Evolutionary conservation across 2,329 filamentous ascomycete species (phyloP).

Genomic region (Byssothecium circinans): DNA sequence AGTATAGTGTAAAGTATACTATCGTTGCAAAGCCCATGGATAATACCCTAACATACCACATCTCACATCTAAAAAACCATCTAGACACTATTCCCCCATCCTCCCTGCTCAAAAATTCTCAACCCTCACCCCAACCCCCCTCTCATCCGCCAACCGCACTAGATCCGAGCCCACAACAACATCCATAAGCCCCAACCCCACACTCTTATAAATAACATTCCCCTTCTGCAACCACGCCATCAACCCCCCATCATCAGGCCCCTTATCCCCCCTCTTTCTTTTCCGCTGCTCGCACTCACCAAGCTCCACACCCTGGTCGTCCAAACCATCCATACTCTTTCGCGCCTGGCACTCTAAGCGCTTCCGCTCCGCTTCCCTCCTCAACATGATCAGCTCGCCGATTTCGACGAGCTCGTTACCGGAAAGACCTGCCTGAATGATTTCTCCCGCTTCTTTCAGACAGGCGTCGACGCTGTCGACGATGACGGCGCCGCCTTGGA

Average conservation of each 20-base stretch:
- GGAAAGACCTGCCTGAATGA: conserved; percentile 74
- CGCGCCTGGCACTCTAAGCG: conserved; percentile 31
- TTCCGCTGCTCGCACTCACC: conserved; percentile 67
- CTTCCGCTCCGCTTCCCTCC: conserved; percentile 52
- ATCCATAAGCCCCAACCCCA: conserved; percentile 70
- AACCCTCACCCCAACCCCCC: conserved; percentile 58
- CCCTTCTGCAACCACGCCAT: conserved; percentile 63
- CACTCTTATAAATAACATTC: conserved; percentile 70
- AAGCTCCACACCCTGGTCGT: conserved; percentile 78
- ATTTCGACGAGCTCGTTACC: conserved; percentile 81
- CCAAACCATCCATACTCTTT: conserved; percentile 37
- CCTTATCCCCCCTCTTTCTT: conserved; percentile 50
- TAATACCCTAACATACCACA: too few species aligned
- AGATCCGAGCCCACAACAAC: conserved; percentile 63
- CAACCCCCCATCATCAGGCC: conserved; percentile 46
- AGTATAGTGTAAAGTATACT: too few species aligned
- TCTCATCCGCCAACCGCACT: conserved; percentile 58
- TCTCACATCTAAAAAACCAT: too few species aligned
- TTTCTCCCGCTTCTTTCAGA: conserved; percentile 80
- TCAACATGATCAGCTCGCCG: conserved; percentile 74
- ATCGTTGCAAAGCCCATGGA: too few species aligned
- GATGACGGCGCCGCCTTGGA: conserved; percentile 61
- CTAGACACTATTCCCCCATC: neutral
- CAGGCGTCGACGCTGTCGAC: conserved; percentile 75
- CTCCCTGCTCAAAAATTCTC: conserved; percentile 47